These are phyloP conservation scores for Claviceps africana DNA, from an alignment of 2,329 filamentous ascomycete genomes.

Conservation along the genomic window DNA sequence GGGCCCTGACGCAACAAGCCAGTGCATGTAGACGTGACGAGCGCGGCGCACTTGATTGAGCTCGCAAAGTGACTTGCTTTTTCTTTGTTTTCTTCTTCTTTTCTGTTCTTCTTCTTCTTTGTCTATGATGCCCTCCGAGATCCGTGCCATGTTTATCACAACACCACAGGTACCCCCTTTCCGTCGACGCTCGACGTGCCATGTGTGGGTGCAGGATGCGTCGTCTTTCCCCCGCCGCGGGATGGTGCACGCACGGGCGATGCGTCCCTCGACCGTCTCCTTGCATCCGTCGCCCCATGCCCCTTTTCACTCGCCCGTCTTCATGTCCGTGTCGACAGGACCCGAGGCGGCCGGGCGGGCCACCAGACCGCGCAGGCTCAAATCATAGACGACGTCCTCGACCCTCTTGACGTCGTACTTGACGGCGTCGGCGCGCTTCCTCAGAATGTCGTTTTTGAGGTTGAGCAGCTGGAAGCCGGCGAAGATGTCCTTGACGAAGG, in stretches of 20 bases:
- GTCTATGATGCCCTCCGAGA: background rate
- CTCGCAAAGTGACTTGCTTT: background rate
- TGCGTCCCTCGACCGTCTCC: background rate
- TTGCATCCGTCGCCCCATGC: background rate
- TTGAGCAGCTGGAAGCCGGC: conserved; percentile 95
- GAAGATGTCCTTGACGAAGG: conserved; percentile 89
- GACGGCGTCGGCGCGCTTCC: conserved; percentile 79
- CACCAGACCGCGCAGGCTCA: conserved; percentile 73
- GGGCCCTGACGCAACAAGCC: too few relatives aligned
- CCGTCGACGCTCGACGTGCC: too few relatives aligned
- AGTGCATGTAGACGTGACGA: background rate
- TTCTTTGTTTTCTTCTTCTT: background rate
- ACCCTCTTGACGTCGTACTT: conserved; percentile 98
- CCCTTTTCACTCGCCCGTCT: conserved; percentile 15
- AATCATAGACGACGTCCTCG: conserved; percentile 93
- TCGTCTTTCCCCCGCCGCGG: too few relatives aligned
- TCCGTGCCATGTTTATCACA: too few relatives aligned
- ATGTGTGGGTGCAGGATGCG: too few relatives aligned
- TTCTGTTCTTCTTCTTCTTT: background rate
- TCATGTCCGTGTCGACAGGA: conserved; percentile 23
- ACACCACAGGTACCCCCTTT: too few relatives aligned
- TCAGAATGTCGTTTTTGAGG: conserved; percentile 84
- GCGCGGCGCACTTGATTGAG: background rate
- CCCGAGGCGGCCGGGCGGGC: conserved; percentile 27
- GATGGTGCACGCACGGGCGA: too few relatives aligned